Conservation (phyloP, 2,329 filamentous ascomycete genomes). For the Phaeosphaeria sp. region DNA sequence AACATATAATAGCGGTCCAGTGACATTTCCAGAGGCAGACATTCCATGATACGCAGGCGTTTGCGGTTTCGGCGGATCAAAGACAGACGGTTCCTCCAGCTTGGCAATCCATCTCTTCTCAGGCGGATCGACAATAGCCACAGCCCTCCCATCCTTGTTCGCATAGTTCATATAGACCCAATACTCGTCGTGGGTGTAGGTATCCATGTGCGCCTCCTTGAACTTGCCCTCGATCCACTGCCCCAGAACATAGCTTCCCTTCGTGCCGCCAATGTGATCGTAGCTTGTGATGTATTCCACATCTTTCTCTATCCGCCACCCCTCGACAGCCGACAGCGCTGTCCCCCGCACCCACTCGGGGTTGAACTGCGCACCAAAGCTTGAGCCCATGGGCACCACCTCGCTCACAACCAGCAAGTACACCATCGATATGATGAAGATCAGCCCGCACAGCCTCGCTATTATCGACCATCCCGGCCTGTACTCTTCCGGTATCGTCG, state of each 20-base stretch:
- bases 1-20: constrained; percentile 85
- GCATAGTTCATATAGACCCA: constrained; percentile 95
- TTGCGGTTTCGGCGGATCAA: constrained; percentile 65
- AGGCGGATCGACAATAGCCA: constrained; percentile 78
- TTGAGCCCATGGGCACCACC: constrained; percentile 72
- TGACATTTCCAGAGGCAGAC: constrained; percentile 85
- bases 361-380: constrained; percentile 72
- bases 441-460: constrained; percentile 75
- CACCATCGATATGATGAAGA: constrained; percentile 77
- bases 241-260: constrained; percentile 87
- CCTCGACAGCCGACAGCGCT: constrained; percentile 76
- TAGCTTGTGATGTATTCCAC: constrained; percentile 80
- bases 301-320: constrained; percentile 68
- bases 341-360: constrained; percentile 81
- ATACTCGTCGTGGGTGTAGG: constrained; percentile 75
- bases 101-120: constrained; percentile 77
- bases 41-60: constrained; percentile 86
- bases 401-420: constrained; percentile 89
- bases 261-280: constrained; percentile 91
- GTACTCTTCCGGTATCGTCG: constrained; percentile 56
- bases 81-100: constrained; percentile 80
- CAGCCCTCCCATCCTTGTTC: constrained; percentile 73
- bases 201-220: constrained; percentile 73
- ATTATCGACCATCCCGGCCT: constrained; percentile 69
- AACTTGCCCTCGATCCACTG: constrained; percentile 85